Evolutionary conservation across 768 basidiomycete genomes (phyloP).

Genomic region (Gymnopilus dilepis): DNA sequence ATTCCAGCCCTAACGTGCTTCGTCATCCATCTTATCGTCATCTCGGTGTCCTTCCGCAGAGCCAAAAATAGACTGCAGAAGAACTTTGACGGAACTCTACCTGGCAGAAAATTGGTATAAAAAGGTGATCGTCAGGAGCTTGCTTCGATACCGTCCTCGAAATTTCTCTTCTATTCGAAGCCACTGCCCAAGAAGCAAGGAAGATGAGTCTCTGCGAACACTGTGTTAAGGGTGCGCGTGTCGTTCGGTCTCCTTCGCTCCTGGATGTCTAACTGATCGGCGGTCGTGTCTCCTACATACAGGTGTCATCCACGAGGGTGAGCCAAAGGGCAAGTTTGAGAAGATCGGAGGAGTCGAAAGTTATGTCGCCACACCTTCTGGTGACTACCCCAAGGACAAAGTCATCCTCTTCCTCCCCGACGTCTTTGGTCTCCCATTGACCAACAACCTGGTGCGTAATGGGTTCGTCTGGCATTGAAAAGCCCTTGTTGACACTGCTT

Average conservation of each 20-base stretch:
- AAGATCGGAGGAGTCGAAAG: slow-evolving; percentile 51
- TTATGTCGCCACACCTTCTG: slow-evolving; percentile 60
- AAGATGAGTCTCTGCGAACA: slow-evolving; percentile 39
- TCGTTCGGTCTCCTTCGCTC: slow-evolving; percentile 32
- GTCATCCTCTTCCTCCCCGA: slow-evolving; percentile 61
- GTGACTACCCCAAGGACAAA: slow-evolving; percentile 58
- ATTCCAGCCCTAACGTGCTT: neutral
- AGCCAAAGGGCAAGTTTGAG: slow-evolving; percentile 50
- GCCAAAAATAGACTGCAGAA: neutral
- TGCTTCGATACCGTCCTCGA: too few species aligned
- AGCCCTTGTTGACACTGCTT: neutral
- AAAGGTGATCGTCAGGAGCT: neutral
- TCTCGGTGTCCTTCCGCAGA: neutral
- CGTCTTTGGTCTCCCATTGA: slow-evolving; percentile 52
- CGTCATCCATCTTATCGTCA: slow-evolving; percentile 8
- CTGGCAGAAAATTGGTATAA: neutral
- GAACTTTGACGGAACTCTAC: neutral
- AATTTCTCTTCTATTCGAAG: neutral
- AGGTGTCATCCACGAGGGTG: slow-evolving; percentile 61
- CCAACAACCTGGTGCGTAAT: slow-evolving; percentile 49
- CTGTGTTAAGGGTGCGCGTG: slow-evolving; percentile 22
- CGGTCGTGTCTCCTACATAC: neutral
- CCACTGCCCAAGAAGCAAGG: neutral
- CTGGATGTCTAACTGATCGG: neutral
- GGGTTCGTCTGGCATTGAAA: neutral